Percentiles rank a stretch among this genome's conserved stretches.
These are phyloP conservation scores for Colletotrichum cordylinicola DNA, from an alignment of 2,329 filamentous ascomycete genomes.

Conservation along the genomic window DNA sequence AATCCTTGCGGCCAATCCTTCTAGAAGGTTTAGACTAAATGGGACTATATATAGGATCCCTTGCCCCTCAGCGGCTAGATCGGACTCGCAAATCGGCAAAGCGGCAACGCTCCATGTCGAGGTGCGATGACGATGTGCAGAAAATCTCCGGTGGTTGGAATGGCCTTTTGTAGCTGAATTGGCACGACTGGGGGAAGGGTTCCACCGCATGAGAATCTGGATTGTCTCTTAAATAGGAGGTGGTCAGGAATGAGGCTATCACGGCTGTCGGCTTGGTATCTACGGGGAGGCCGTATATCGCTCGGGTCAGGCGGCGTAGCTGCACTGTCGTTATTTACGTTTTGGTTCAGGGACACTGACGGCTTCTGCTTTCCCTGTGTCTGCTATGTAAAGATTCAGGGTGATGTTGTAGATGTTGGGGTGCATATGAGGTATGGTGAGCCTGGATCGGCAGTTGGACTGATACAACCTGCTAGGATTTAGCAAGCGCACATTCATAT, in stretches of 20 bases:
- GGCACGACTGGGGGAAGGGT: neutral
- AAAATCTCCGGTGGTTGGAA: neutral
- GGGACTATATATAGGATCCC: neutral
- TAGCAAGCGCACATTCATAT: neutral
- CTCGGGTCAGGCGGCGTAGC: neutral
- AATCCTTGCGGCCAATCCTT: neutral
- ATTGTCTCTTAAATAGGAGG: neutral
- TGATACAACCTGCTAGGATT: neutral
- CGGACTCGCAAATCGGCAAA: neutral
- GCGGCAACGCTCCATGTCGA: neutral
- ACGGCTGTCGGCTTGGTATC: neutral
- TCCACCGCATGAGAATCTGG: neutral
- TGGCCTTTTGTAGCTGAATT: neutral
- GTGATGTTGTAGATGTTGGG: neutral
- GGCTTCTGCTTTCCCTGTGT: accelerated
- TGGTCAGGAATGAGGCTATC: neutral
- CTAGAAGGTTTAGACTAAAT: neutral
- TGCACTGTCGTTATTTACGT: accelerated
- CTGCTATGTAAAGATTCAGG: neutral
- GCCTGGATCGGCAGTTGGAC: neutral
- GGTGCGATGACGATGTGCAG: neutral
- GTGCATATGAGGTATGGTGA: neutral
- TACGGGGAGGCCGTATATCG: neutral
- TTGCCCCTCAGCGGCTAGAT: neutral
- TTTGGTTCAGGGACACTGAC: neutral